Evolutionary conservation across 768 basidiomycete genomes (phyloP), one percentile per base, ranked within the genome.

Genomic region (Filobasidium floriforme): DNA sequence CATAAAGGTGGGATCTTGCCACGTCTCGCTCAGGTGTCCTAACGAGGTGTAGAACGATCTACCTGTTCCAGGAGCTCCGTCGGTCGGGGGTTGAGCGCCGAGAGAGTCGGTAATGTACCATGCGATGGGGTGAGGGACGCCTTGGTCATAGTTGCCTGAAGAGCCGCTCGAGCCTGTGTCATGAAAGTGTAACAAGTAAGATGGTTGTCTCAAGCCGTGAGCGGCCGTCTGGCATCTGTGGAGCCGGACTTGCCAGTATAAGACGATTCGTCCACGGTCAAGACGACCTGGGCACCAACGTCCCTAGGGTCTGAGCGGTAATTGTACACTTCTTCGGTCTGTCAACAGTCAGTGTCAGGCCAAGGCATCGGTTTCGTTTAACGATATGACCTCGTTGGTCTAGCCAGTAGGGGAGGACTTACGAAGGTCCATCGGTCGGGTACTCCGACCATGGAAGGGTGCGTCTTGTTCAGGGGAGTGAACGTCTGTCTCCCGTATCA

Each of bases 31-130:
- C 61, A 85, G 78, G 75, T 93, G 90, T 0, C 90, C 90, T 0
- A 92, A 82, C 68, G 85, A 83, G 0, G 90, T 92, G 75, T 89
- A 92, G 80, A 89, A 92, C 71, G 88, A 89, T 43, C 90, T 83
- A 24, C 89, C 90, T 1, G 86, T 82, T 51, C 73, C 71, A 0
- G 46, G 74, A 72, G 28, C 82, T 75, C 22, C 81, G 77, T 61
- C 24, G 19, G 61, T 18, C 0, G 77, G 62, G 29, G 73, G 75
- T 69, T 84, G 80, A 3, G 85, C 84, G 0, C 89, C 89, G 32
- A 86, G 85, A 19, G 88, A 88, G 1, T 81, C 83, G 69, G 87
- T 86, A 77, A 90, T 89, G 75, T 84, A 91, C 90, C 89, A 92
- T 24, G 91, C 88, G 70, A 86, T 84, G 1, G 90, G 90, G 79